phyloP scores from a whole-genome alignment of 1,284 basidiomycete species.

The Microbotryum lychnidis-dioicae region DNA sequence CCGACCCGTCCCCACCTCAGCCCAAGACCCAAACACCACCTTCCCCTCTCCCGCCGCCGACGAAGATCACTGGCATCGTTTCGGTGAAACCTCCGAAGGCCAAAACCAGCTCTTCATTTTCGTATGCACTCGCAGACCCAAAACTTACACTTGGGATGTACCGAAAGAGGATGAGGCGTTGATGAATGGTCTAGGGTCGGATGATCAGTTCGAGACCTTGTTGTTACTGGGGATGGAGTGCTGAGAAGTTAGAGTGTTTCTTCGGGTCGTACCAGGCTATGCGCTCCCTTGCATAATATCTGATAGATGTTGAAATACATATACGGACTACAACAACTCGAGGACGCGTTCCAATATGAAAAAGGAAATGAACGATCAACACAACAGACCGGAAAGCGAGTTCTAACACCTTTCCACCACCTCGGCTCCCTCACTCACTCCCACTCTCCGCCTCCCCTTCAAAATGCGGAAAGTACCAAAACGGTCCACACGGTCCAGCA shows the following conservation, averaged over 20 bases:
- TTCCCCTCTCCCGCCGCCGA: slow-evolving; percentile 4
- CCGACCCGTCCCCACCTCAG: not conserved
- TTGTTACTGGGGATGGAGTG: slow-evolving; percentile 43
- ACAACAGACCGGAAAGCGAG: too few relatives aligned
- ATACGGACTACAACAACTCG: too few relatives aligned
- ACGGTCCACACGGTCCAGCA: slow-evolving; percentile 21
- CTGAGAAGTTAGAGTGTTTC: too few relatives aligned
- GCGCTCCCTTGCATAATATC: too few relatives aligned
- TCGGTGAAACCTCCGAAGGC: slow-evolving; percentile 20
- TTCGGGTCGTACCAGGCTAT: too few relatives aligned
- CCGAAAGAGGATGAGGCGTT: slow-evolving; percentile 51
- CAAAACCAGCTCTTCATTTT: slow-evolving; percentile 54
- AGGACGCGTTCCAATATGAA: too few relatives aligned
- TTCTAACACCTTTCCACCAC: too few relatives aligned
- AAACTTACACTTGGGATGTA: slow-evolving; percentile 53
- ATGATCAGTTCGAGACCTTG: slow-evolving; percentile 61
- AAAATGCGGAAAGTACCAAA: slow-evolving; percentile 9
- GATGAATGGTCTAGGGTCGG: slow-evolving; percentile 51
- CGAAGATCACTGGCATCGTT: slow-evolving; percentile 13
- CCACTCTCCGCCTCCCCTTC: too few relatives aligned
- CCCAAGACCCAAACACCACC: slow-evolving; percentile 6
- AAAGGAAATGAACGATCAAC: too few relatives aligned
- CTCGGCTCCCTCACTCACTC: too few relatives aligned
- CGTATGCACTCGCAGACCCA: slow-evolving; percentile 50
- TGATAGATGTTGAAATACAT: too few relatives aligned